A percentile compares a stretch with the other conserved stretches of the same genome.
Evolutionary conservation across 345 rosid genomes (phyloP).

Genomic region (Cardamine chenopodiifolia): DNA sequence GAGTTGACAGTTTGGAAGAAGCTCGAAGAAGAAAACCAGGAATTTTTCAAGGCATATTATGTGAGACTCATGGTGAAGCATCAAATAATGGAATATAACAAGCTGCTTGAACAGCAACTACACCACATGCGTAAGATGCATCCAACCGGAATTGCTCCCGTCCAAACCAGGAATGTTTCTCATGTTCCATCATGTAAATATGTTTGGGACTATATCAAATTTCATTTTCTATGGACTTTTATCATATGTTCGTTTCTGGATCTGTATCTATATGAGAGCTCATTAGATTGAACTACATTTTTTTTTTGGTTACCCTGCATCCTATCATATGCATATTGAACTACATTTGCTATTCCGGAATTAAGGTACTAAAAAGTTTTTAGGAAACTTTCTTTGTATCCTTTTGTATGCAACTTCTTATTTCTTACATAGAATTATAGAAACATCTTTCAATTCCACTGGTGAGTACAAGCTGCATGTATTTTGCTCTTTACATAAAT

Average conservation of each 20-base stretch:
- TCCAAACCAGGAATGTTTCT: constrained; percentile 66
- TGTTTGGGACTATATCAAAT: neutral
- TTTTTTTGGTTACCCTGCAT: too few relatives aligned
- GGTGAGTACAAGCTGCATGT: neutral
- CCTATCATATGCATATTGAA: too few relatives aligned
- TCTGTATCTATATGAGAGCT: neutral
- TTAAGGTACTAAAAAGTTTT: neutral
- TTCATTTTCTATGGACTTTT: neutral
- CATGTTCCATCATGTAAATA: constrained; percentile 61
- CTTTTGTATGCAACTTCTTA: too few relatives aligned
- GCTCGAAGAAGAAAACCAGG: constrained; percentile 93
- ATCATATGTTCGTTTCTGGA: neutral
- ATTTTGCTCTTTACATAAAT: neutral
- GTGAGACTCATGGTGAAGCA: constrained; percentile 80
- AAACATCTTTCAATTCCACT: neutral
- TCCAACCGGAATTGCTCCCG: constrained; percentile 53
- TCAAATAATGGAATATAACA: constrained; percentile 83
- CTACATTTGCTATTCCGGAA: neutral
- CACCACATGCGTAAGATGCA: constrained; percentile 66
- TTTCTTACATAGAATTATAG: too few relatives aligned
- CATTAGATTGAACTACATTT: neutral
- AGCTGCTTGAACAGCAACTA: constrained; percentile 85
- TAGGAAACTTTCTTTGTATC: neutral
- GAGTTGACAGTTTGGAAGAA: constrained; percentile 84
- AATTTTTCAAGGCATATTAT: constrained; percentile 86